phyloP scores from a whole-genome alignment of 2,329 filamentous ascomycete species.

The Pezicula neosporulosa region DNA sequence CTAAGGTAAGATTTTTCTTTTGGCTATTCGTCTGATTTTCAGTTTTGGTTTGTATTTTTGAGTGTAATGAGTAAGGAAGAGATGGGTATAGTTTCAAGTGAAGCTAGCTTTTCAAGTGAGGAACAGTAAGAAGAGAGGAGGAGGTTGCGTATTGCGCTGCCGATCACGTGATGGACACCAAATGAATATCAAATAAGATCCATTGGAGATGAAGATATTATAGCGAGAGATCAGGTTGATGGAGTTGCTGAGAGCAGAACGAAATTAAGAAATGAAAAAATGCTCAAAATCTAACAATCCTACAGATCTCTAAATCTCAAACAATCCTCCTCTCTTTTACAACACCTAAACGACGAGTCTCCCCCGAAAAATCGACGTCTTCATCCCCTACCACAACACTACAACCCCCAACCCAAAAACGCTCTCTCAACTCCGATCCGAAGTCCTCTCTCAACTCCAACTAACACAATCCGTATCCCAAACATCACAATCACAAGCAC shows the following conservation, averaged over 20 bases:
- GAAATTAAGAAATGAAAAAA: background rate
- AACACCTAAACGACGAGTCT: constrained; percentile 54
- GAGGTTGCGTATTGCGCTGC: background rate
- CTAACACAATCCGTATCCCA: constrained; percentile 11
- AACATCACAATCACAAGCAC: background rate
- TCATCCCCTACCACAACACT: constrained; percentile 44
- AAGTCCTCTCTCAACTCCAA: constrained; percentile 52
- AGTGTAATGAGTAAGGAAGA: background rate
- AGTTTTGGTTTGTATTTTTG: background rate
- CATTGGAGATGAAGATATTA: background rate
- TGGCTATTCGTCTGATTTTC: background rate
- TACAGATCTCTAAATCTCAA: constrained; percentile 60
- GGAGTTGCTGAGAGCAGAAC: no score
- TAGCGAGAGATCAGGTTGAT: no score
- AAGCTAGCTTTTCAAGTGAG: background rate
- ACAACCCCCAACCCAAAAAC: constrained; percentile 50
- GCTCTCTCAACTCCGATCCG: constrained; percentile 52
- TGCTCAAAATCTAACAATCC: background rate
- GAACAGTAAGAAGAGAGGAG: background rate
- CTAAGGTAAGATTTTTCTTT: constrained; percentile 46
- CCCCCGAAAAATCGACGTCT: constrained; percentile 61
- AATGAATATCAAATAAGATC: no score
- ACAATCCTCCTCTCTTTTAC: constrained; percentile 77
- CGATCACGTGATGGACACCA: no score
- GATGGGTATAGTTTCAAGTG: background rate